phyloP scores from a whole-genome alignment of 176 grass and related monocot genomes.

The Rhynchospora breviuscula region DNA sequence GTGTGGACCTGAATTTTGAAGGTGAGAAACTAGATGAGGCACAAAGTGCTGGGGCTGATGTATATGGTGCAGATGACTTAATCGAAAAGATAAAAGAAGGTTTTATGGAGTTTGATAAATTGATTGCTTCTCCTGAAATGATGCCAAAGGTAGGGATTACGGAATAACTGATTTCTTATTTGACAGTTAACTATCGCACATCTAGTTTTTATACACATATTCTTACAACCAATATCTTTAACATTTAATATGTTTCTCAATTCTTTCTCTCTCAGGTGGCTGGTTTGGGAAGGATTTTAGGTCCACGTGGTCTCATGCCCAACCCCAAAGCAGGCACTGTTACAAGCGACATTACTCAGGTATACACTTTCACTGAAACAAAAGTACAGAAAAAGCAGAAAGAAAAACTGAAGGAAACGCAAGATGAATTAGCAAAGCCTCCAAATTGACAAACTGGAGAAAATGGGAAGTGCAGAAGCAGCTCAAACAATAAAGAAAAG shows the following conservation, averaged over 20 bases:
- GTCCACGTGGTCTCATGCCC: conserved; percentile 99
- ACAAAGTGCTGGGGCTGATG: conserved; percentile 80
- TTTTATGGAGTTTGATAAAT: conserved; percentile 97
- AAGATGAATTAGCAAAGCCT: not conserved
- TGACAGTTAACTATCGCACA: conserved; percentile 24
- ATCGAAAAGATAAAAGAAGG: conserved; percentile 96
- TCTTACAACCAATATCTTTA: not conserved
- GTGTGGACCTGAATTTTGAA: conserved; percentile 13
- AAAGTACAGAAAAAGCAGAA: not conserved
- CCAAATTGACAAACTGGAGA: not conserved
- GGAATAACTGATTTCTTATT: conserved; percentile 20
- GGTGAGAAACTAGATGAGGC: conserved; percentile 98
- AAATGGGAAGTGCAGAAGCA: not conserved
- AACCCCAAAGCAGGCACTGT: conserved; percentile 99
- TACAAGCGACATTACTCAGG: conserved; percentile 85
- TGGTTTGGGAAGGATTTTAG: conserved; percentile 82
- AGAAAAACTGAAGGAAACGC: not conserved
- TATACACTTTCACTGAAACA: conserved; percentile 24
- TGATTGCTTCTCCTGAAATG: conserved; percentile 99
- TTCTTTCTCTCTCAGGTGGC: conserved; percentile 63
- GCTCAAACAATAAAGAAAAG: not conserved
- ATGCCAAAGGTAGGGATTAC: conserved; percentile 79
- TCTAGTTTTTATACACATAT: not conserved
- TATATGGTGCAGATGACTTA: conserved; percentile 84
- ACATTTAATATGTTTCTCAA: not conserved